Evolutionary conservation across 2,329 filamentous ascomycete species (phyloP), one percentile per base, ranked within the genome.

Genomic region (Blastomyces gilchristii): DNA sequence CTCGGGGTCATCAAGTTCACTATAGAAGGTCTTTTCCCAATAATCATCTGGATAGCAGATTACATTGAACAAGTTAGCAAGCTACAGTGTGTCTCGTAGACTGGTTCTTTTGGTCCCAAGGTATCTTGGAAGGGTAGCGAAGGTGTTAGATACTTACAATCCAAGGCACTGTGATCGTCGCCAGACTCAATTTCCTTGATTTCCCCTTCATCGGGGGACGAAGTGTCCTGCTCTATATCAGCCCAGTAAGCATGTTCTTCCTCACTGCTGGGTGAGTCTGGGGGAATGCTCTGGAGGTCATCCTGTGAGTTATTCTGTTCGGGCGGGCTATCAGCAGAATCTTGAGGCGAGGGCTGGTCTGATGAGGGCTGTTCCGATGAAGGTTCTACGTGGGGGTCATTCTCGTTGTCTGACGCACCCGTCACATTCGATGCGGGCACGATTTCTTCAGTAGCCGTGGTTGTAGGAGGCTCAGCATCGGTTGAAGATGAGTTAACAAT

Each of bases 11-110:
- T 85, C 79, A 9, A 85, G 73, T 3, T 81, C 76, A 34, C 78
- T 75, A 67, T 82, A 85, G 9, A 84, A 81, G 66, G 79, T 77
- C 64, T 79, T 79, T 70, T 86, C 82, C 82, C 83, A 86, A 69
- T 85, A 79, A 25, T 79, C 73, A 69, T 85, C 78, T 80, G 9
- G 37, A 56, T 57, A 31, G 11, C 18, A 22, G 3, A 37, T 28
- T 9, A 9, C n/a, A 39, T 43, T 47, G 57, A 49, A 34, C 50
- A 39, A 41, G 53, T 60, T 47, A 50, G 43, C 28, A 22, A 37
- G 25, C 11, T 22, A 16, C 14, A 54, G 5, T 7, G 7, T 34
- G 28, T 37, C 52, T 34, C 34, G 3, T 5, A 37, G 2, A 18
- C 28, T 16, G 49, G 22, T 52, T 28, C 11, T 28, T 3, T 28